Base-by-base conservation (phyloP, 2,329 filamentous ascomycete genomes). In the Alternaria sp. region DNA sequence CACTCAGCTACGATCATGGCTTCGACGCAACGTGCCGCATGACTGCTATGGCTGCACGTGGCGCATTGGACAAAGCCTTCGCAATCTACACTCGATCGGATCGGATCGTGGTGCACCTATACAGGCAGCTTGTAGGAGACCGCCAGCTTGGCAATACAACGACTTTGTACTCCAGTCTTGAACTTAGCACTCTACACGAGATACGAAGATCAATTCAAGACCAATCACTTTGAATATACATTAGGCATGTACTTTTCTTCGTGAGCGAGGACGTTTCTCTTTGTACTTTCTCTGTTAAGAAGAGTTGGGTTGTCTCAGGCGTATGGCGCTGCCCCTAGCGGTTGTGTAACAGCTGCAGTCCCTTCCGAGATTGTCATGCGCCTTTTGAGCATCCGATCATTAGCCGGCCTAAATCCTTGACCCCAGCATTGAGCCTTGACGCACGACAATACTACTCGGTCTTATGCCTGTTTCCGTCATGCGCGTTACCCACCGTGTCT, bases 331-430 rank as follows among this genome's bases (percentile, higher is more conserved):
- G 10, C 25, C 18, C 7, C 14, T 57, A 18, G 9, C n/a, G 53
- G 41, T 53, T 49, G 43, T 55, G 41, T 49, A 20, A 47, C 28
- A 25, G 50, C 26, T 46, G 47, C 30, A 47, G 15, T 23, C 47
- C 55, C 49, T 21, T 41, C 37, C 37, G 15, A 41, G 37, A 41
- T 41, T 37, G 30, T 49, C 44, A 44, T 23, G 21, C 26, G 56
- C 55, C 47, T 33, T 20, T 11, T 21, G 21, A 60, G 25, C 50
- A 30, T 55, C n/a, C 33, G 57, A 60, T 63, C 44, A 60, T 63
- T 63, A 60, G n/a, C 61, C 61, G 50, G 61, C 50, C 45, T 43
- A 33, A 58, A 28, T 28, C 43, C 33, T 55, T 55, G 45, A 55
- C 57, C 57, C 57, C 51, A 50, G 50, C 26, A 55, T 25, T 51